Conservation (phyloP, 1,139 yeast genomes). For the Diutina rugosa region DNA sequence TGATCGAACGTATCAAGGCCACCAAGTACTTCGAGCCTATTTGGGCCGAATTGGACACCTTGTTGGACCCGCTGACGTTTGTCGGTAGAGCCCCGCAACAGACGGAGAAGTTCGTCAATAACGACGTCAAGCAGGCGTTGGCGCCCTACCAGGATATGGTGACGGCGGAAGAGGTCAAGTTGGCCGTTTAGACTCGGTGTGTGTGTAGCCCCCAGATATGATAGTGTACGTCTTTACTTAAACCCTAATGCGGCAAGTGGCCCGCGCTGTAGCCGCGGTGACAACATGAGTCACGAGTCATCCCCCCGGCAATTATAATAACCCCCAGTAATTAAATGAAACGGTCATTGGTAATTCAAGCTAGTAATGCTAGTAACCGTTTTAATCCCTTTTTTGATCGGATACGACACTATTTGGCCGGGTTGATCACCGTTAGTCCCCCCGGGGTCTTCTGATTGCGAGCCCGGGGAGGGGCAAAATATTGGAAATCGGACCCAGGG, state of each 20-base stretch:
- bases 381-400: too few relatives aligned
- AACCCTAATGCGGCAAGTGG: not conserved
- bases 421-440: too few relatives aligned
- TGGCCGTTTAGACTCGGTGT: constrained; percentile 19
- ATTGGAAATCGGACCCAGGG: not conserved
- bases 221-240: too few relatives aligned
- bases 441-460: not conserved
- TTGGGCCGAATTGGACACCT: constrained; percentile 64
- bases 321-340: too few relatives aligned
- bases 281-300: not conserved
- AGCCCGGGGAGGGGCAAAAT: not conserved
- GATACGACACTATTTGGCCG: too few relatives aligned
- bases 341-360: too few relatives aligned
- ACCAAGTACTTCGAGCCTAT: constrained; percentile 84
- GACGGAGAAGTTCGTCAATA: constrained; percentile 81
- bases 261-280: not conserved
- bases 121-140: constrained; percentile 77
- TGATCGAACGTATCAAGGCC: constrained; percentile 74
- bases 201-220: too few relatives aligned
- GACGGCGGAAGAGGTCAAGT: constrained; percentile 46
- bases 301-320: not conserved
- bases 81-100: constrained; percentile 99
- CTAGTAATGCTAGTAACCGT: too few relatives aligned
- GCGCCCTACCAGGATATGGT: constrained; percentile 51
- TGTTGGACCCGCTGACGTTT: constrained; percentile 86